Base-by-base conservation (phyloP, 768 basidiomycete species). In the Sutorius australiensis region DNA sequence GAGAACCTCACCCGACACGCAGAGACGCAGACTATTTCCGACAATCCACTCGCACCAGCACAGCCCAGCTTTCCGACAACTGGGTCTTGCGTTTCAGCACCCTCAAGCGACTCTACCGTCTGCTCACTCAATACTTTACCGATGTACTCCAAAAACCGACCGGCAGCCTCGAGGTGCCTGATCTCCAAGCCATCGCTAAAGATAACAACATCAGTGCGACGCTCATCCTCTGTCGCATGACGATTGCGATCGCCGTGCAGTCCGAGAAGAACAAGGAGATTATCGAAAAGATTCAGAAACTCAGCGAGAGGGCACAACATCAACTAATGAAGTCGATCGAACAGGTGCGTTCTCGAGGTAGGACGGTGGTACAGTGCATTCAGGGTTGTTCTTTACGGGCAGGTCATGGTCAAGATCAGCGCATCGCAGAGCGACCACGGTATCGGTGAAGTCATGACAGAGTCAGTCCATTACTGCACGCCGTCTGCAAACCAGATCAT, bases 281-380 rank as follows among this genome's bases (percentile, higher is more conserved):
- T 59, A 93, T 98, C 55, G 85, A 83, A 66, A 88, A 83, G 71
- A 98, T 98, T 33, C 93, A 95, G 63, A 78, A 80, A 2, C 69
- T 97, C 56, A 86, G 81, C 55, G 89, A 95, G 69, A 77, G 73
- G 16, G 86, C 93, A 64, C 94, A 97, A 72, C 89, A 92, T 66
- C 78, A 83, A 63, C 73, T 97, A 48, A 98, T 97, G 95, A 87
- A 81, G 70, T 89, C 91, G 37, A 95, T 97, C 54, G 94, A 97
- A 70, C 88, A 91, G 78, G 93, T 91, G 53, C 48, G 79, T 68
- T 34, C 28, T 50, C 55, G 17, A 41, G n/a, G 14, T 33, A 36
- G 44, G 24, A 43, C 1, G 6, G 6, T 33, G 27, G 36, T 38
- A 41, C n/a, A 39, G 33, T 36, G 33, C 24, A 21, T 21, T 54